Evolutionary conservation across 805 yeast genomes (phyloP).

Genomic region (Ogataea neopini): DNA sequence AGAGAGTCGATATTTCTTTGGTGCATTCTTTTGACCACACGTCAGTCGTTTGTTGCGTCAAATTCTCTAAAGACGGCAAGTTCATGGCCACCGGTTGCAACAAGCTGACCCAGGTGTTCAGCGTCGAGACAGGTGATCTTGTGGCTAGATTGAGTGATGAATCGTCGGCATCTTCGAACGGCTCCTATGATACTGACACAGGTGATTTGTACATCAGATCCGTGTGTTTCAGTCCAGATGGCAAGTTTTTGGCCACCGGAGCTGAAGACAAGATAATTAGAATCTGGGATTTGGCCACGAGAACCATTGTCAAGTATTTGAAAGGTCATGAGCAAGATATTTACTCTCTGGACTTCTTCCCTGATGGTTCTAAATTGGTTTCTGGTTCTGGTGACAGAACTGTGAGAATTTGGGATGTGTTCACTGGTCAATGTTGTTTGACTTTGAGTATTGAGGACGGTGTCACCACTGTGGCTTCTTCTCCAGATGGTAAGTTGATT

Average conservation of each 20-base stretch:
- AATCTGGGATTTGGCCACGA: slow-evolving; percentile 90
- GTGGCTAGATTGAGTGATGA: slow-evolving; percentile 88
- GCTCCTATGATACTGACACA: slow-evolving; percentile 56
- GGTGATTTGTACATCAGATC: slow-evolving; percentile 92
- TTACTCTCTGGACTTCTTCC: slow-evolving; percentile 91
- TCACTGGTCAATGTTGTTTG: slow-evolving; percentile 83
- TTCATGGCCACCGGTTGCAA: slow-evolving; percentile 96
- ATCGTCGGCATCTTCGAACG: slow-evolving; percentile 45
- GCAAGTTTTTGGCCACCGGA: slow-evolving; percentile 90
- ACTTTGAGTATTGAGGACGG: slow-evolving; percentile 95
- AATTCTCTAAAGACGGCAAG: slow-evolving; percentile 89
- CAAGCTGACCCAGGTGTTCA: slow-evolving; percentile 91
- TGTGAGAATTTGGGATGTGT: slow-evolving; percentile 94
- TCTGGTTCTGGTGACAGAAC: slow-evolving; percentile 97
- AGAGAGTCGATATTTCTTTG: slow-evolving; percentile 77
- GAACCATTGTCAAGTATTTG: slow-evolving; percentile 81
- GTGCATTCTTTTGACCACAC: slow-evolving; percentile 90
- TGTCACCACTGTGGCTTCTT: slow-evolving; percentile 95
- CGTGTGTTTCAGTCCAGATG: slow-evolving; percentile 95
- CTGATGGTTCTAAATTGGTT: slow-evolving; percentile 89
- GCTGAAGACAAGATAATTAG: slow-evolving; percentile 89
- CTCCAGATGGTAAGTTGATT: slow-evolving; percentile 90
- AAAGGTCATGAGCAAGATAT: slow-evolving; percentile 98
- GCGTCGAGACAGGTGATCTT: slow-evolving; percentile 87
- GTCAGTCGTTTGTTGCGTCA: slow-evolving; percentile 95